Evolutionary conservation across 2,329 filamentous ascomycete genomes (phyloP), one percentile per base, ranked within the genome.

Genomic region (Fusarium robinianum): DNA sequence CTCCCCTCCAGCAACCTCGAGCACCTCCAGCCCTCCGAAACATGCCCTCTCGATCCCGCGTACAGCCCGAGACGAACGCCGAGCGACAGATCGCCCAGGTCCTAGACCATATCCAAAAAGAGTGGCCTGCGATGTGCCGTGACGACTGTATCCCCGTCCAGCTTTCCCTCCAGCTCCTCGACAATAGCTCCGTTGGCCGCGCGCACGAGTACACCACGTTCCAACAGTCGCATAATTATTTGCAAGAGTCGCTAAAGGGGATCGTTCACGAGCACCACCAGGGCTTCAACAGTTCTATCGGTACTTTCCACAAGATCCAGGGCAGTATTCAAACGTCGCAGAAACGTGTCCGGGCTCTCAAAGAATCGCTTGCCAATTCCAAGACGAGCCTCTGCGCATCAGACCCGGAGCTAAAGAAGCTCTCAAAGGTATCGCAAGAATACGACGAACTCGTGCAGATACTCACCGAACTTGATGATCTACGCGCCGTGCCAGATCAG

Each of bases 241-340:
- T 99, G n/a, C 91, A 99, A 65, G 86, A 87, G 59, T 91, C 92
- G 8, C 77, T 99, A 44, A 96, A 96, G 69, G 84, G 85, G 22
- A 96, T 99, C 60, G 94, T 99, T 17, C 96, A 99, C 67, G 92
- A 99, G 72, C 92, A 99, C 65, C 92, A 99, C 64, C 94, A 99
- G 68, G 95, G 94, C 32, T 99, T 99, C 78, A 99, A 97, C 72
- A 96, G 90, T 68, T 96, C 92, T 36, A 97, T 99, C 53, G 94
- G 92, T 67, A 97, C 92, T 14, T 99, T 97, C 65, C 95, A 99
- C 75, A 96, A 95, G 70, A 99, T 99, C 50, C 94, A 99, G 68
- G 83, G 85, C 38, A 96, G 90, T 69, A 94, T 99, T 55, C 88
- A 92, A 61, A 77, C 82, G 36, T 96, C 90, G 11, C 94, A 99